These are phyloP conservation scores for Macrolepiota fuliginosa DNA, from an alignment of 768 basidiomycete genomes.

Conservation along the genomic window DNA sequence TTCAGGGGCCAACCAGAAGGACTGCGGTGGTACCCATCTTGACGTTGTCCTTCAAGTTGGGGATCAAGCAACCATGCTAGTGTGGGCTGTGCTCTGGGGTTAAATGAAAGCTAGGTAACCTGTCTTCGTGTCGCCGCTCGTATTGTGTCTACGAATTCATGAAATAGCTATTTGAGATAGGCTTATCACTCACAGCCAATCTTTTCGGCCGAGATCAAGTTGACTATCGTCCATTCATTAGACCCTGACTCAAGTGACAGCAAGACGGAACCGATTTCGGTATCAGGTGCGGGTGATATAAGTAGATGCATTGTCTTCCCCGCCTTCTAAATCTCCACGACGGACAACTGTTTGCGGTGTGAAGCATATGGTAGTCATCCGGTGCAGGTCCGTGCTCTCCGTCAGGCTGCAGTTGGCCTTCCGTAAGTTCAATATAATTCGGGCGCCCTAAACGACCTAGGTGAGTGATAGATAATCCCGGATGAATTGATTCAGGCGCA, in stretches of 20 bases:
- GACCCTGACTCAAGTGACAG: no score
- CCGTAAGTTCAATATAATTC: not conserved
- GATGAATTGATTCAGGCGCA: not conserved
- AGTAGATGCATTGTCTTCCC: not conserved
- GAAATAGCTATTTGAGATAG: not conserved
- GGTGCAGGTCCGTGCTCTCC: not conserved
- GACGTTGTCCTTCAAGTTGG: not conserved
- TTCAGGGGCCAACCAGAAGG: not conserved
- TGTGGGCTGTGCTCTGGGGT: not conserved
- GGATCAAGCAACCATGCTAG: not conserved
- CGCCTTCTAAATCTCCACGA: not conserved
- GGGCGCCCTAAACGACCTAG: not conserved
- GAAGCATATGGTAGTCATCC: not conserved
- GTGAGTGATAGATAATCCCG: not conserved
- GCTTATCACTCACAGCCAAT: not conserved
- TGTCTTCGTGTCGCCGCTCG: not conserved
- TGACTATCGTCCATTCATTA: not conserved
- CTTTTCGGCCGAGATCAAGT: not conserved
- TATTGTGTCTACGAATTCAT: no score
- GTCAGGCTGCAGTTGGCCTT: not conserved
- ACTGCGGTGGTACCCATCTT: not conserved
- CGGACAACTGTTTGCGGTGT: not conserved
- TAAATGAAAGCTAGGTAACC: conserved; percentile 10
- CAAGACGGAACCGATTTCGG: no score
- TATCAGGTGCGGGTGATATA: no score